Conservation (phyloP, 345 rosid genomes). For the Salix arbutifolia region DNA sequence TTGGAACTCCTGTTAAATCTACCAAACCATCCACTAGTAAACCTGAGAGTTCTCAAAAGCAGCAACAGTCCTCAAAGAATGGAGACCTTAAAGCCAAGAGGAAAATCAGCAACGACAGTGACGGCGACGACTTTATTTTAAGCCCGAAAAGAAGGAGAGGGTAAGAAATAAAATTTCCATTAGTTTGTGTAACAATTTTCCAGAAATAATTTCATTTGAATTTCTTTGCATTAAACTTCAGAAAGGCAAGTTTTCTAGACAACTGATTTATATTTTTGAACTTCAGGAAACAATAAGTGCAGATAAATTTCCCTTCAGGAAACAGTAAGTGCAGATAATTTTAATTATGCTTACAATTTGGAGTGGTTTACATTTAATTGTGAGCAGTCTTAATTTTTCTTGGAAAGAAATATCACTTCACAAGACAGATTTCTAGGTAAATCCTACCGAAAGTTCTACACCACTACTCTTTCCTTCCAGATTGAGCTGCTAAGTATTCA, state of each 20-base stretch:
- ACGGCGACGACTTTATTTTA: constrained; percentile 46
- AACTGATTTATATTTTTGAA: constrained; percentile 23
- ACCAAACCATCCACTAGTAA: constrained; percentile 36
- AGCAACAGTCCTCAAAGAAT: constrained; percentile 48
- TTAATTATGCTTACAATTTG: background rate
- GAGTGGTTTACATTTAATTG: background rate
- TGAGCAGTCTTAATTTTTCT: background rate
- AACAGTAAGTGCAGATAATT: background rate
- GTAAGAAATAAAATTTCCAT: constrained; percentile 30
- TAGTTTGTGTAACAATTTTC: constrained; percentile 13
- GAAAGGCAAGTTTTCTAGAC: constrained; percentile 13
- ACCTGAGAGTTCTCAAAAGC: constrained; percentile 63
- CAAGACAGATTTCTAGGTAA: background rate
- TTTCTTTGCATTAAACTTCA: constrained; percentile 15
- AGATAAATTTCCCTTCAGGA: constrained; percentile 9
- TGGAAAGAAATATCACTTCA: background rate
- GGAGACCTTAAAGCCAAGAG: constrained; percentile 64
- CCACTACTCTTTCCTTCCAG: background rate
- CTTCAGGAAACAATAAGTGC: constrained; percentile 24
- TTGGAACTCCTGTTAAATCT: constrained; percentile 62
- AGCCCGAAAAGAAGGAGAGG: constrained; percentile 73
- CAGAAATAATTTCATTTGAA: constrained; percentile 19
- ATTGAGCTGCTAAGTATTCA: background rate
- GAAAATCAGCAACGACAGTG: constrained; percentile 44
- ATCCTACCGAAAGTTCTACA: background rate